Conservation (phyloP, 345 rosid genomes). For the Eucalyptus regnans region DNA sequence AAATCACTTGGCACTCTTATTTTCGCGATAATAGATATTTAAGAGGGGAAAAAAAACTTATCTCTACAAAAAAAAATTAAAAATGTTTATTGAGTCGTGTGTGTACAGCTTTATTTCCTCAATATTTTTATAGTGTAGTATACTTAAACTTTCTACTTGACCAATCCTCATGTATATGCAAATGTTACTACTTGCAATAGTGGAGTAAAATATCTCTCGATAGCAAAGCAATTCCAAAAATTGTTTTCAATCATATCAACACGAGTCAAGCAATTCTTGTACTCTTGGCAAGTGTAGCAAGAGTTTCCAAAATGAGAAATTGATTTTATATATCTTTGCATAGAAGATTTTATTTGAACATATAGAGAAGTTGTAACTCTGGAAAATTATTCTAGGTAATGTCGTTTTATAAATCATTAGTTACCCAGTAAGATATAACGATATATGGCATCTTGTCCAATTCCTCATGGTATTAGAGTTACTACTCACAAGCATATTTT, state of each 20-base stretch:
- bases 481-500: neutral
- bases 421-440: neutral
- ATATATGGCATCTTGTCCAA: neutral
- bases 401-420: neutral
- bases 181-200: neutral
- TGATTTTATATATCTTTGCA: neutral
- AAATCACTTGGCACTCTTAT: neutral
- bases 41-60: neutral
- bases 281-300: neutral
- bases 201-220: neutral
- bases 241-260: neutral
- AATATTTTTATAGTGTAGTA: neutral
- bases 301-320: neutral
- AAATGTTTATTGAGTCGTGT: neutral
- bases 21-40: no score
- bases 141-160: neutral
- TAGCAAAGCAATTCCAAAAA: neutral
- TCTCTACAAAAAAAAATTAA: no score
- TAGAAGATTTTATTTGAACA: neutral
- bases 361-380: neutral
- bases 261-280: neutral
- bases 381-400: neutral
- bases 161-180: neutral
- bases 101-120: neutral
- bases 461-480: neutral